A percentile compares a stretch with the other conserved stretches of the same genome.
Evolutionary conservation across 106 monocot species (phyloP).

Genomic region (Dioscorea alata): DNA sequence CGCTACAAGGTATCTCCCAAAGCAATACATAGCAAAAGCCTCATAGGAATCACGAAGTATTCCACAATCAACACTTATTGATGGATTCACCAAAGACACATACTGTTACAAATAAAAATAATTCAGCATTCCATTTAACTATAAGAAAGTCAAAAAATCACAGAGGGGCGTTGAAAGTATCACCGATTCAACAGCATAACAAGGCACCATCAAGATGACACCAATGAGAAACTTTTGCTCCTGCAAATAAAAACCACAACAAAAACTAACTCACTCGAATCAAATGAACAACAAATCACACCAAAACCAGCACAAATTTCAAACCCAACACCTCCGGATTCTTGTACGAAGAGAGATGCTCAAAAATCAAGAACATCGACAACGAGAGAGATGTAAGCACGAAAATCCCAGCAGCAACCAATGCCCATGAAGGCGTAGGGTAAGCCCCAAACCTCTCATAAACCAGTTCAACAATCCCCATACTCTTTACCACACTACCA

Average conservation of each 20-base stretch:
- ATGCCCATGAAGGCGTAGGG: constrained; percentile 45
- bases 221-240: constrained; percentile 92
- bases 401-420: constrained; percentile 44
- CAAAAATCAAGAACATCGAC: constrained; percentile 43
- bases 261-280: constrained; percentile 2
- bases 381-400: constrained; percentile 37
- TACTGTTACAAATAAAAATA: constrained; percentile 38
- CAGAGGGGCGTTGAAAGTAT: not conserved
- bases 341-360: constrained; percentile 62
- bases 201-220: constrained; percentile 87
- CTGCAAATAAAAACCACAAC: constrained; percentile 26
- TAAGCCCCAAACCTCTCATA: constrained; percentile 3
- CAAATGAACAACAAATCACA: not conserved
- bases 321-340: constrained; percentile 48
- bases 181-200: constrained; percentile 85
- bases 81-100: constrained; percentile 76
- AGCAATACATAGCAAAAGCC: constrained; percentile 98
- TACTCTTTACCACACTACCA: too few species aligned
- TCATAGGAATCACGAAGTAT: constrained; percentile 93
- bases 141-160: not conserved
- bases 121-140: not conserved
- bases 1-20: constrained; percentile 94
- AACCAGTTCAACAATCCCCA: too few species aligned
- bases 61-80: constrained; percentile 76
- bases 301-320: not conserved